A percentile compares a stretch with the other conserved stretches of the same genome.
phyloP scores from a whole-genome alignment of 78 protist genomes.

The Tieghemostelium lacteum region DNA sequence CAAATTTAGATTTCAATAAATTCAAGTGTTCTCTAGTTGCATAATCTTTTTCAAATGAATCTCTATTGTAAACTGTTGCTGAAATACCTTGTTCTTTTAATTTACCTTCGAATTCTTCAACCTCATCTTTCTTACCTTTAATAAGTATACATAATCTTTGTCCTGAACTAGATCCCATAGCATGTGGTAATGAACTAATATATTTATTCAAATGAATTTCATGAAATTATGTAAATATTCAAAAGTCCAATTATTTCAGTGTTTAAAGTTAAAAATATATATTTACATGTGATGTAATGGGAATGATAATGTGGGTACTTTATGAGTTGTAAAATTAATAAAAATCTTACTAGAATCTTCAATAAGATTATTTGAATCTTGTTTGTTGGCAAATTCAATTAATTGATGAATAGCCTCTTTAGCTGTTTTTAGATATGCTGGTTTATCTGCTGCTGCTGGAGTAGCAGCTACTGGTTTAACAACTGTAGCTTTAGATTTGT shows the following conservation, averaged over 20 bases:
- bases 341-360: background rate
- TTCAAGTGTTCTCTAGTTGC: background rate
- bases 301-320: background rate
- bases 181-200: background rate
- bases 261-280: background rate
- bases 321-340: background rate
- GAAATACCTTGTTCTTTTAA: background rate
- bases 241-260: background rate
- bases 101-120: background rate
- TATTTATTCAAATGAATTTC: background rate
- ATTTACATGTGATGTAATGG: constrained; percentile 14
- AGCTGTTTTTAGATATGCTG: too few species aligned
- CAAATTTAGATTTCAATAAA: background rate
- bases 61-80: background rate
- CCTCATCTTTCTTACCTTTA: constrained; percentile 1
- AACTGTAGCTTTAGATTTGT: too few species aligned
- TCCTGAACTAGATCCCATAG: background rate
- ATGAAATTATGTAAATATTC: too few species aligned
- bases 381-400: too few species aligned
- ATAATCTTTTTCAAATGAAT: background rate
- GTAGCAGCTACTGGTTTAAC: too few species aligned
- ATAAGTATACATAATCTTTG: background rate
- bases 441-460: too few species aligned
- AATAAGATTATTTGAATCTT: background rate
- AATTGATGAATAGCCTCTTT: too few species aligned